Base-by-base conservation (phyloP, 352 stramenopile species). In the Pythium aphanidermatum region DNA sequence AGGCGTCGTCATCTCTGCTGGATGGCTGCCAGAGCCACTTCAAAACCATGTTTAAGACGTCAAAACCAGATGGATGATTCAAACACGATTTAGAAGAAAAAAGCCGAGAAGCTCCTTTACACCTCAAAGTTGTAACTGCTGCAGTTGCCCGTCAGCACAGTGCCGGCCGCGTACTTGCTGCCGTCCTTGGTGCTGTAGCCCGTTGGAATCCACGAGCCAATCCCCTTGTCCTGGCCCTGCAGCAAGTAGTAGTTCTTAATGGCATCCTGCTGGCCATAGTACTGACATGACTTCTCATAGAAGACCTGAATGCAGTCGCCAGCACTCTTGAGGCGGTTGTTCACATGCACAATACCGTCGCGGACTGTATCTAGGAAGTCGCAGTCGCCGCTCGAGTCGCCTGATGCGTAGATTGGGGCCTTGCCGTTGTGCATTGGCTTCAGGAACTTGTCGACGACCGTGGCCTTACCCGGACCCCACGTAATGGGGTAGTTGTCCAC, bases 301-400 rank as follows among this genome's bases (percentile, higher is more conserved):
- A 83, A 83, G 17, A 28, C 43, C 46, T 83, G 67, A 46, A 85
- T 85, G 65, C 73, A 83, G 13, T 57, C 58, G 0, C n/a, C n/a
- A n/a, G n/a, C n/a, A n/a, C 59, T 58, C 56, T 77, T 80, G 23
- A 85, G 55, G 20, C 68, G 73, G 58, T 85, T 85, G 65, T 83
- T 83, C 6, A 74, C 73, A 50, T 79, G 63, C 14, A 80, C 63
- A 24, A 86, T 49, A 26, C 73, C 73, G 32, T 86, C 68, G 4
- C 70, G 73, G 7, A 83, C 68, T 2, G 60, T 74, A 45, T 63
- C 37, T 19, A 86, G 42, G 68, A 86, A 83, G 19, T 72, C 73
- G 38, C 70, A 86, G 60, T 86, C 73, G 28, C 73, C 73, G 29
- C 64, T 51, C 25, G 70, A 68, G 58, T 86, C 73, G 12, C 70